Conservation (phyloP, 805 yeast genomes). For the Yamadazyma olivae region DNA sequence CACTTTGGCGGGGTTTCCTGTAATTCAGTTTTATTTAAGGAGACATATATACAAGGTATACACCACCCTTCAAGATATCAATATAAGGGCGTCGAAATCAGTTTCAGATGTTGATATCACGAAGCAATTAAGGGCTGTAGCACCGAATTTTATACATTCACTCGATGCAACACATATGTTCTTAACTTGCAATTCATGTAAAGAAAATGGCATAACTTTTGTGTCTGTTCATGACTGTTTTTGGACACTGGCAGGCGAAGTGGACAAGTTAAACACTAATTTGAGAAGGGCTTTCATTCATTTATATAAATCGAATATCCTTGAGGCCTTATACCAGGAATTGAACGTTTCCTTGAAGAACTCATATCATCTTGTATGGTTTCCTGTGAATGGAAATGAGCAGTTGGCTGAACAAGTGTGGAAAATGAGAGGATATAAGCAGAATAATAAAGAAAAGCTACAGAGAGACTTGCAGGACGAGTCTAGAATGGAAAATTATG, state of each 20-base stretch:
- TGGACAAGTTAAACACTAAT: slow-evolving; percentile 20
- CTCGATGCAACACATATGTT: slow-evolving; percentile 38
- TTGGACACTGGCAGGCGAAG: slow-evolving; percentile 39
- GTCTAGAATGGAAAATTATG: not conserved
- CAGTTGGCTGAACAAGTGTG: slow-evolving; percentile 4
- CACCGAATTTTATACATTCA: slow-evolving; percentile 44
- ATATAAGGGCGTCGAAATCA: not conserved
- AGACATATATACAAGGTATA: not conserved
- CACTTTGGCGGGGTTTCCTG: slow-evolving; percentile 37
- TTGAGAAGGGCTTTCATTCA: slow-evolving; percentile 35
- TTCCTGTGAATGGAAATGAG: slow-evolving; percentile 13
- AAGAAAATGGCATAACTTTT: slow-evolving; percentile 21
- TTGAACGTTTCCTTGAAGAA: slow-evolving; percentile 18
- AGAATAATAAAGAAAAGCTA: slow-evolving; percentile 5
- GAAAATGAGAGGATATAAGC: not conserved
- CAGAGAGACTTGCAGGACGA: slow-evolving; percentile 12
- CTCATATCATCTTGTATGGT: slow-evolving; percentile 34
- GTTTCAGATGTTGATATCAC: slow-evolving; percentile 1
- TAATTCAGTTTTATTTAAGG: slow-evolving; percentile 33
- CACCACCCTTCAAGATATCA: not conserved
- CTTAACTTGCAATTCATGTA: slow-evolving; percentile 30
- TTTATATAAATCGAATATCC: slow-evolving; percentile 25
- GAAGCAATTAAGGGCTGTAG: slow-evolving; percentile 36
- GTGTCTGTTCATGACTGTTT: slow-evolving; percentile 41
- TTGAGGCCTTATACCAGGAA: slow-evolving; percentile 24